These are phyloP conservation scores for Lecanicillium sp. DNA, from an alignment of 2,329 filamentous ascomycete genomes.

Conservation along the genomic window DNA sequence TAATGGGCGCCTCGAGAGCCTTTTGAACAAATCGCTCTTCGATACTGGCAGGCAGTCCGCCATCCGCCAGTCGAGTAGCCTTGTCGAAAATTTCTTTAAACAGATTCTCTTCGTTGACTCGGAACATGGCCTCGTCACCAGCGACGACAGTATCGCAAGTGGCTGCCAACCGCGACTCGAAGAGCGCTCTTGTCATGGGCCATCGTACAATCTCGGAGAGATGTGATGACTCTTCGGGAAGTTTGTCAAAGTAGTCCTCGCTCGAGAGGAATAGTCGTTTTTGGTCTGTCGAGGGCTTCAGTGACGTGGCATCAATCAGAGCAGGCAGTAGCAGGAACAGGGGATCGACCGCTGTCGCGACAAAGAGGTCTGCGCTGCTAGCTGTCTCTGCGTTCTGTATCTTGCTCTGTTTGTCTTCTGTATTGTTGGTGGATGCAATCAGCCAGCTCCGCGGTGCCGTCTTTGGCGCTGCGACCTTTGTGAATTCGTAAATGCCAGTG, in stretches of 20 bases:
- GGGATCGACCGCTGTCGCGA: conserved; percentile 79
- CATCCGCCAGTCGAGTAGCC: conserved; percentile 59
- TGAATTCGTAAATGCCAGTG: conserved; percentile 61
- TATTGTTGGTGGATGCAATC: conserved; percentile 32
- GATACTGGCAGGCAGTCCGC: conserved; percentile 68
- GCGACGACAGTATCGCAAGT: conserved; percentile 80
- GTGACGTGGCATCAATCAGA: conserved; percentile 42
- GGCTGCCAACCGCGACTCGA: conserved; percentile 61
- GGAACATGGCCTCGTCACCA: conserved; percentile 79
- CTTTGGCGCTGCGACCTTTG: conserved; percentile 46
- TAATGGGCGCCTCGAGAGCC: conserved; percentile 68
- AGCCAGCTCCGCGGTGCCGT: conserved; percentile 57
- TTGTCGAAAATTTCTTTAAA: conserved; percentile 61
- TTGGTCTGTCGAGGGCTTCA: conserved; percentile 37
- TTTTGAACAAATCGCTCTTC: conserved; percentile 79
- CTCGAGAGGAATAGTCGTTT: conserved; percentile 62
- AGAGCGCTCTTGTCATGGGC: conserved; percentile 38
- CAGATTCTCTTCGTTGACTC: conserved; percentile 68
- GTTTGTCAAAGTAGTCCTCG: conserved; percentile 65
- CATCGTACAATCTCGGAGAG: conserved; percentile 51
- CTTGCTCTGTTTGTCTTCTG: conserved; percentile 13
- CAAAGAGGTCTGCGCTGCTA: conserved; percentile 65
- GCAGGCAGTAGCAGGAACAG: conserved; percentile 77
- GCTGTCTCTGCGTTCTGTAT: conserved; percentile 42
- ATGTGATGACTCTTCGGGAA: conserved; percentile 50